Base-by-base conservation (phyloP, 1,139 yeast species). In the Diutina ranongensis region DNA sequence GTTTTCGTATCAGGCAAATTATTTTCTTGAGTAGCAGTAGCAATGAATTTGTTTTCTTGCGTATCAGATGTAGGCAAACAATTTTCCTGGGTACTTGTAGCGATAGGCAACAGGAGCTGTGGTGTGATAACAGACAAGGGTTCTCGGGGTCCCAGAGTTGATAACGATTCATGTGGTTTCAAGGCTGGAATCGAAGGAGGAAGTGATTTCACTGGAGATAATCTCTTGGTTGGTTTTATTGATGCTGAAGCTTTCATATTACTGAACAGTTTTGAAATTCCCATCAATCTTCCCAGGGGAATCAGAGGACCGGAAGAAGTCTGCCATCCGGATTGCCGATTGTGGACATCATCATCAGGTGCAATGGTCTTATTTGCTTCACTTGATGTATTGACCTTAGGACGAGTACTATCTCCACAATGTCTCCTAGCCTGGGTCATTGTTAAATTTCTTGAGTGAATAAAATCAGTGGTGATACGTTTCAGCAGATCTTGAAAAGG, bases 291-390 rank as follows among this genome's bases (percentile, higher is more conserved):
- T n/a, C 34, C 34, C 15, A 12, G 34, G 15, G 34, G 15, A 4
- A n/a, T 12, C 34, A 31, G 34, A 12, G 13, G 13, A 4, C 5
- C 15, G 15, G 34, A 9, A 5, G 28, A 25, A 5, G 10, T 25
- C 28, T 7, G 28, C 28, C 28, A 25, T 5, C 10, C 10, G 10
- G 28, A 25, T 5, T 5, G 5, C 5, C 28, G 28, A 25, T 21
- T 13, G 3, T 5, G 13, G n/a, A 18, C 21, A 8, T 9, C 22
- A 3, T 35, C 40, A 3, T 20, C 40, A 12, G 15, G n/a, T 4
- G 28, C 22, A 27, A 35, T 35, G 27, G 40, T 35, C 40, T 35
- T 35, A 10, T 35, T 35, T 12, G 40, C 40, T 13, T 35, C 40
- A 22, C 40, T 35, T 9, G 40, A 25, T 18, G 21, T 15, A 1